Evolutionary conservation across 2,329 filamentous ascomycete genomes (phyloP).

Genomic region (Fusarium sterilihyphosum): DNA sequence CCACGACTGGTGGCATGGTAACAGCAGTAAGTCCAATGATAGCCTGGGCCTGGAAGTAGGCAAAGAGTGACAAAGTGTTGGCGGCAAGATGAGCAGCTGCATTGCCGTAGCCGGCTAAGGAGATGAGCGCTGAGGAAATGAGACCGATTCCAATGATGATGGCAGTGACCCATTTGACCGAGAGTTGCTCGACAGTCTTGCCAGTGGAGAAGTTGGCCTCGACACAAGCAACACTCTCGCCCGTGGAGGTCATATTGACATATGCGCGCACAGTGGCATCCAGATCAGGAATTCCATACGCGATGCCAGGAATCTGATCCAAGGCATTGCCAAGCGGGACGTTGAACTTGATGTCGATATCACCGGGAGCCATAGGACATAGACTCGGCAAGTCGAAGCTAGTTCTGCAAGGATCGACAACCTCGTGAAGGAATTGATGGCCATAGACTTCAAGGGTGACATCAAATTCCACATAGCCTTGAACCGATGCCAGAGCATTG

Average conservation of each 20-base stretch:
- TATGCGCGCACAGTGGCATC: conserved; percentile 85
- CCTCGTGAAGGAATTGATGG: conserved; percentile 72
- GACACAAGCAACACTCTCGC: conserved; percentile 80
- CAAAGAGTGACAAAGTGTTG: conserved; percentile 89
- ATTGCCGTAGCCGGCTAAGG: conserved; percentile 89
- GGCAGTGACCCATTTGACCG: conserved; percentile 89
- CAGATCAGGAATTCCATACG: conserved; percentile 89
- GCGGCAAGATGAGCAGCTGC: conserved; percentile 94
- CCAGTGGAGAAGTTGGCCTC: conserved; percentile 89
- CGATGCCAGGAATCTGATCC: conserved; percentile 78
- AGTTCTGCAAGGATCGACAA: conserved; percentile 78
- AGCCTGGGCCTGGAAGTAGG: conserved; percentile 93
- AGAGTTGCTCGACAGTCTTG: conserved; percentile 88
- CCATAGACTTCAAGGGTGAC: conserved; percentile 84
- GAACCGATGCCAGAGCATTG: conserved; percentile 81
- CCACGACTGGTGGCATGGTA: conserved; percentile 84
- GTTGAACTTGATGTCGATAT: conserved; percentile 78
- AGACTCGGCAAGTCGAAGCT: conserved; percentile 70
- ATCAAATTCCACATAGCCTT: conserved; percentile 82
- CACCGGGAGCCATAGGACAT: conserved; percentile 89
- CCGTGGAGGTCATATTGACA: conserved; percentile 74
- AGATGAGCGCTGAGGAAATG: conserved; percentile 85
- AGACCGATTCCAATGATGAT: conserved; percentile 86
- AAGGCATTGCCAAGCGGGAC: conserved; percentile 68
- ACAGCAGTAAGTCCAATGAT: conserved; percentile 88